Conservation (phyloP, 257 asterid genomes). For the Solanum tacnaense region DNA sequence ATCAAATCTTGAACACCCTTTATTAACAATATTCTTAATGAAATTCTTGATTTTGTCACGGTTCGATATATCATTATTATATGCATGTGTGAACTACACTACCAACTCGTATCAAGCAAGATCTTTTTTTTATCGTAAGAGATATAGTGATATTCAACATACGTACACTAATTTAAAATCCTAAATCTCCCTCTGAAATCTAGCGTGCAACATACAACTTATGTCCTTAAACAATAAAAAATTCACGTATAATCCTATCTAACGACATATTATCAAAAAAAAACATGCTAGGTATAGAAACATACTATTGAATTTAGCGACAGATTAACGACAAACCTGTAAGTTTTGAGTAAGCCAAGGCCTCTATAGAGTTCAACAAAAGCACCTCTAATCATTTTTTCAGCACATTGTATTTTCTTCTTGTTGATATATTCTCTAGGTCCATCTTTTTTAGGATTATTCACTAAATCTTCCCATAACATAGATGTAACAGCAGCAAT, state of each 20-base stretch:
- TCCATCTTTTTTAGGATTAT: constrained; percentile 53
- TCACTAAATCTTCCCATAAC: constrained; percentile 78
- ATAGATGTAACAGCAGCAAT: constrained; percentile 67
- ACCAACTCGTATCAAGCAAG: background rate
- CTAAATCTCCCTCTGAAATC: background rate
- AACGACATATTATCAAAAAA: background rate
- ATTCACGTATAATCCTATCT: background rate
- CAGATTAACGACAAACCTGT: constrained; percentile 31
- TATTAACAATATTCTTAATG: background rate
- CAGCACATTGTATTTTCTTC: constrained; percentile 76
- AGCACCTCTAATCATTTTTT: constrained; percentile 88
- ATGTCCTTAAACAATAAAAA: background rate
- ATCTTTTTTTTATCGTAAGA: background rate
- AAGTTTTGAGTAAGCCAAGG: constrained; percentile 70
- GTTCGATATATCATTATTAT: background rate
- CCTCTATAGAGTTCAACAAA: constrained; percentile 90
- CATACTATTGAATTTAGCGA: background rate
- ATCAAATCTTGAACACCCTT: background rate
- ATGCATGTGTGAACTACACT: background rate
- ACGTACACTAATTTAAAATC: background rate
- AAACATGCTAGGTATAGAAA: background rate
- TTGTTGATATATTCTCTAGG: constrained; percentile 44
- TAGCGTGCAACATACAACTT: background rate
- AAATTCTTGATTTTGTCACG: background rate
- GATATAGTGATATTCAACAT: background rate